A percentile compares a stretch with the other conserved stretches of the same genome.
These are phyloP conservation scores for Filosporella fistucella DNA, from an alignment of 495 filamentous ascomycete species.

Conservation along the genomic window DNA sequence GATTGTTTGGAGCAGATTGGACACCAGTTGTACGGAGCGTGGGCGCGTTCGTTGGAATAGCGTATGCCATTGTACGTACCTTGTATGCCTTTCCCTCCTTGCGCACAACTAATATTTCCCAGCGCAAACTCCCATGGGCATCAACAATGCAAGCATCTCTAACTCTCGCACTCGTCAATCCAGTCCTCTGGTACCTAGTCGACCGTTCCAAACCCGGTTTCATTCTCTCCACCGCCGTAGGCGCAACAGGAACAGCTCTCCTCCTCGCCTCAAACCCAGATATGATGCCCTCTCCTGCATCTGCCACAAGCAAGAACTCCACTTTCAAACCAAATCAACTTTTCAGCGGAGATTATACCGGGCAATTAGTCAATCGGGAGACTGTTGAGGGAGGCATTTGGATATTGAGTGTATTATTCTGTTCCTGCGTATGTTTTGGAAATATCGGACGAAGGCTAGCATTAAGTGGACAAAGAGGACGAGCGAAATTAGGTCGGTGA, in stretches of 20 bases:
- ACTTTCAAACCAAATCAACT: not conserved
- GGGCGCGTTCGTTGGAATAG: conserved; percentile 92
- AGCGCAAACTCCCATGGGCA: conserved; percentile 87
- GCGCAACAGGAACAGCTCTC: conserved; percentile 66
- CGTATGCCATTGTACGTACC: conserved; percentile 82
- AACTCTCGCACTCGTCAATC: conserved; percentile 87
- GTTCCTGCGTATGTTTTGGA: conserved; percentile 91
- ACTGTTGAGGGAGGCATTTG: conserved; percentile 76
- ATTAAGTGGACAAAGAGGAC: conserved; percentile 26
- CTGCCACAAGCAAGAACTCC: conserved; percentile 7
- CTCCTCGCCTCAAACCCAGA: conserved; percentile 69
- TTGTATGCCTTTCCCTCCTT: conserved; percentile 1
- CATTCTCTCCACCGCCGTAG: conserved; percentile 65
- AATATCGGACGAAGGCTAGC: conserved; percentile 86
- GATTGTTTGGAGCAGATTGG: conserved; percentile 58
- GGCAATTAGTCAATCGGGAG: conserved; percentile 61
- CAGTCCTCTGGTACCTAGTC: conserved; percentile 92
- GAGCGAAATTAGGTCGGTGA: no score
- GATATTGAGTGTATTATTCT: conserved; percentile 90
- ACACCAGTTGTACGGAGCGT: conserved; percentile 78
- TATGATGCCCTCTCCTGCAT: conserved; percentile 61
- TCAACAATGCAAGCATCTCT: conserved; percentile 90
- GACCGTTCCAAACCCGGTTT: conserved; percentile 87
- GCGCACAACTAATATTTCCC: conserved; percentile 7
- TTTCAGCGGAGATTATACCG: conserved; percentile 25